phyloP scores from a whole-genome alignment of 352 stramenopile species.

The Pythium phragmiticola region DNA sequence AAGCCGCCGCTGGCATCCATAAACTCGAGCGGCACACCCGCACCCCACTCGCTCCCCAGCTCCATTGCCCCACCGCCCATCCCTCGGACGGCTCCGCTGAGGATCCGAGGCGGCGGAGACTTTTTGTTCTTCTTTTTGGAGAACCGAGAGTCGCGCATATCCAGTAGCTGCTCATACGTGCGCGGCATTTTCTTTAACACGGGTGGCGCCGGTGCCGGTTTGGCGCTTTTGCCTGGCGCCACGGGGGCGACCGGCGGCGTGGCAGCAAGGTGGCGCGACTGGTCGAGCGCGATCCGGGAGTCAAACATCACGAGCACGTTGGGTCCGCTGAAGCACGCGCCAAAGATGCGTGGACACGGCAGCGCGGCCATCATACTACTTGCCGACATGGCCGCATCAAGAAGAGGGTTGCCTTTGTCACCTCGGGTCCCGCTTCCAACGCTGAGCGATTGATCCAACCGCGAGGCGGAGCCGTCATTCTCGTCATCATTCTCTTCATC shows the following conservation, averaged over 20 bases:
- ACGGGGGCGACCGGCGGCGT: conserved; percentile 45
- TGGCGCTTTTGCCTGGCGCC: conserved; percentile 52
- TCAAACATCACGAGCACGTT: conserved; percentile 87
- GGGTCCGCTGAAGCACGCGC: conserved; percentile 77
- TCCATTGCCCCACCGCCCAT: conserved; percentile 22
- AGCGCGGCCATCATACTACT: conserved; percentile 26
- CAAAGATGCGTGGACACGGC: conserved; percentile 76
- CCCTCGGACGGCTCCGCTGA: neutral
- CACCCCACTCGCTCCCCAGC: conserved; percentile 28
- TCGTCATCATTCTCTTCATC: conserved; percentile 26
- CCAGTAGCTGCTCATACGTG: conserved; percentile 77
- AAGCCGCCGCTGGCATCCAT: conserved; percentile 12
- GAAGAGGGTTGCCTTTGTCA: neutral
- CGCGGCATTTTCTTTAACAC: conserved; percentile 52
- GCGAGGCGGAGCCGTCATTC: neutral
- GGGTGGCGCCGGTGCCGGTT: conserved; percentile 20
- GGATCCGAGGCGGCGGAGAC: conserved; percentile 28
- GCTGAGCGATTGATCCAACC: conserved; percentile 4
- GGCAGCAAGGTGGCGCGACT: conserved; percentile 44
- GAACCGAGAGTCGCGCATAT: conserved; percentile 71
- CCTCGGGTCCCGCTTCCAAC: neutral
- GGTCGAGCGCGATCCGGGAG: conserved; percentile 75
- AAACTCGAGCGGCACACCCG: conserved; percentile 3
- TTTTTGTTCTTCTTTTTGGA: conserved; percentile 84
- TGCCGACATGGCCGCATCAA: neutral